Base-by-base conservation (phyloP, 2,329 filamentous ascomycete species). In the Myriosclerotinia curreyana region DNA sequence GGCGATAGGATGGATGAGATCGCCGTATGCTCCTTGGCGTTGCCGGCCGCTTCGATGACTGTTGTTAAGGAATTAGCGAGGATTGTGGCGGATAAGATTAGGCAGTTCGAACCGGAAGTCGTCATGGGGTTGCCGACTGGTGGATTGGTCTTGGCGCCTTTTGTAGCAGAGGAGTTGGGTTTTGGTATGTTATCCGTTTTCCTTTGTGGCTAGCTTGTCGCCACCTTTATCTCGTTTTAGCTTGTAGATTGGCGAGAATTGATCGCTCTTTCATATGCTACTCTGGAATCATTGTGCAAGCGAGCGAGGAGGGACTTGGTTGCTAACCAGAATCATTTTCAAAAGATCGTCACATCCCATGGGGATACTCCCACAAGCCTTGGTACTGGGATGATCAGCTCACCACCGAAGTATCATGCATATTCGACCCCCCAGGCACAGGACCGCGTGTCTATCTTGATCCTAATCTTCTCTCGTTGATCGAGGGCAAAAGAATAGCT, bases 61-160 rank as follows among this genome's bases (percentile, higher is more conserved):
- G 59, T 61, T 17, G 59, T 61, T 3, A 28, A 7, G 28, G 48
- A 61, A 25, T 8, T 61, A 12, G 59, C 59, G 11, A 44, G 46
- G 17, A 44, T 61, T 8, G 9, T 61, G n/a, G 59, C 49, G 4
- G 11, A 22, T 8, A 61, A 46, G 28, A 34, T 53, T 15, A 61
- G 25, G 49, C n/a, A 22, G 15, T 53, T 61, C 12, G n/a, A 61
- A 0, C 59, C 49, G 9, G 59, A 61, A 20, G 48, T 53, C 1
- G 38, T 53, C 3, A 31, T 61, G 22, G 59, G 49, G n/a, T 44
- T 61, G 12, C 49, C 59, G 0, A 53, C 59, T 28, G 59, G 59
- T 22, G 59, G 59, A 5, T 46, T 61, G 5, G 59, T 61, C 17
- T 31, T 54, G 12, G 59, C 49, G 22, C 49, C 59, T 51, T 61